phyloP scores from a whole-genome alignment of 352 stramenopile genomes.

The Globisporangium mamillatum region DNA sequence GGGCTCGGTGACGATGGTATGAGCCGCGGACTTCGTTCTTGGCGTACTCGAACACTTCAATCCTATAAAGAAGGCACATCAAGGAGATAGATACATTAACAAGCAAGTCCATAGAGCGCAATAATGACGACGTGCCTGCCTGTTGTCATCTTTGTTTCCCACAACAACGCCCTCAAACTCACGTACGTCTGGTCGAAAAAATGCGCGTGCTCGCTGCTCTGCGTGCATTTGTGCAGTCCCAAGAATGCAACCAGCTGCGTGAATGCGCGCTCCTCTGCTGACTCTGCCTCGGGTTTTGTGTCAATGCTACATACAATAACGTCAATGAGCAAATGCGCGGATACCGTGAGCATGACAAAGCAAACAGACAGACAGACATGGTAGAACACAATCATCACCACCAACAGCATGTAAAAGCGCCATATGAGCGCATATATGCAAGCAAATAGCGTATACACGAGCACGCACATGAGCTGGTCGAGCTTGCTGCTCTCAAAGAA shows the following conservation, averaged over 20 bases:
- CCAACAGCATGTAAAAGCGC: background rate
- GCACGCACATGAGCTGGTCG: slow-evolving; percentile 57
- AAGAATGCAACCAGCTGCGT: slow-evolving; percentile 30
- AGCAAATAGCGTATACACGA: background rate
- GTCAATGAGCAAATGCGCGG: too few relatives aligned
- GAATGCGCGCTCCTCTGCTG: slow-evolving; percentile 15
- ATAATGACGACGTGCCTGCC: background rate
- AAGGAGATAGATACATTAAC: background rate
- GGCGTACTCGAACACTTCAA: slow-evolving; percentile 52
- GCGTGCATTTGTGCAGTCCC: slow-evolving; percentile 41
- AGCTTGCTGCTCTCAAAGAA: slow-evolving; percentile 62
- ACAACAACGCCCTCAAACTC: background rate
- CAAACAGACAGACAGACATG: background rate
- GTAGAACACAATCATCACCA: background rate
- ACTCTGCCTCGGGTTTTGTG: slow-evolving; percentile 11
- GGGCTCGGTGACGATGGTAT: slow-evolving; percentile 52
- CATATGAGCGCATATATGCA: background rate
- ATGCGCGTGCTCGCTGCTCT: slow-evolving; percentile 30
- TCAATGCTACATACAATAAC: slow-evolving; percentile 9
- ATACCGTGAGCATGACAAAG: too few relatives aligned
- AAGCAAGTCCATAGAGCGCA: background rate
- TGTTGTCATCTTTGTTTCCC: background rate
- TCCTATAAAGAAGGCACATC: slow-evolving; percentile 28
- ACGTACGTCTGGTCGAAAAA: slow-evolving; percentile 42
- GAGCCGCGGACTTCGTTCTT: slow-evolving; percentile 64